Conservation (phyloP, 495 filamentous ascomycete species). For the Barbatosphaeria neglecta region DNA sequence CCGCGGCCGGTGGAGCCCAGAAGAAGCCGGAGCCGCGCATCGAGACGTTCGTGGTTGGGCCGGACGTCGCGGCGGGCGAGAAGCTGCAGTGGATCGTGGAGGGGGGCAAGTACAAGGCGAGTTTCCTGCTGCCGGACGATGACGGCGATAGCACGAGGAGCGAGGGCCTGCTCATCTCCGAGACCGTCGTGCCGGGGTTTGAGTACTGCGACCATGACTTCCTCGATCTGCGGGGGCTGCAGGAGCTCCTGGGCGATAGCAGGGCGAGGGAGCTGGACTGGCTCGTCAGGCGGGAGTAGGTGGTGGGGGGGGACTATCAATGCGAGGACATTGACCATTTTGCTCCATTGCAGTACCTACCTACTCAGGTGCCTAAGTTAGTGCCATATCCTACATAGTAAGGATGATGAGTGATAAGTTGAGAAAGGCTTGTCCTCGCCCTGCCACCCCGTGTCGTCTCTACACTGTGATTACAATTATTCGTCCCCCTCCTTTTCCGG, state of each 20-base stretch:
- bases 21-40: slow-evolving; percentile 28
- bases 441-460: too few relatives aligned
- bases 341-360: too few relatives aligned
- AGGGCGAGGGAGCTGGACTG: slow-evolving; percentile 37
- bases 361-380: too few relatives aligned
- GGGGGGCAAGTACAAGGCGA: slow-evolving; percentile 52
- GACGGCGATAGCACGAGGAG: slow-evolving; percentile 17
- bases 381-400: too few relatives aligned
- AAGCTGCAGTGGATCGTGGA: slow-evolving; percentile 58
- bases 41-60: slow-evolving; percentile 53
- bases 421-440: too few relatives aligned
- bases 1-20: too few relatives aligned
- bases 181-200: slow-evolving; percentile 58
- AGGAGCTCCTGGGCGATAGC: slow-evolving; percentile 33
- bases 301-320: background rate
- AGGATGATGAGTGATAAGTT: too few relatives aligned
- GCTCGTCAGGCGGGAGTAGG: slow-evolving; percentile 20
- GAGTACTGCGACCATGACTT: slow-evolving; percentile 56
- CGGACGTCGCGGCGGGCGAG: slow-evolving; percentile 42
- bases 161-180: slow-evolving; percentile 48
- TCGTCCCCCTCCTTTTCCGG: too few relatives aligned
- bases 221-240: slow-evolving; percentile 29
- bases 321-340: too few relatives aligned
- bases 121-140: slow-evolving; percentile 40
- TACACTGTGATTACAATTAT: too few relatives aligned